These are phyloP conservation scores for Adansonia gregorii DNA, from an alignment of 441 rosid species.

Conservation along the genomic window DNA sequence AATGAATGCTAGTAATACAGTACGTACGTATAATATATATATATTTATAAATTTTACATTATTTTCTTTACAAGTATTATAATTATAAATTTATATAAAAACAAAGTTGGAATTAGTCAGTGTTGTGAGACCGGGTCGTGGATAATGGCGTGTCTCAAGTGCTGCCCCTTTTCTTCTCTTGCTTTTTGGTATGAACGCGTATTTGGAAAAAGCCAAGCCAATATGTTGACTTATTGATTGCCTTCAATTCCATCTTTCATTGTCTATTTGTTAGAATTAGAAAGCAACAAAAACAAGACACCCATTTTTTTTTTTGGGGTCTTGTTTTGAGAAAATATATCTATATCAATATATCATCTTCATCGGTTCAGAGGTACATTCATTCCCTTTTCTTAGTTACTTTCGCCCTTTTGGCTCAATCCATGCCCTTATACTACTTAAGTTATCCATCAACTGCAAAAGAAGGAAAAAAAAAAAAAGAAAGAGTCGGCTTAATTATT, in stretches of 20 bases:
- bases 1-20: too few species aligned
- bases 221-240: not conserved
- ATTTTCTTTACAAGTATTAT: too few species aligned
- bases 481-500: too few species aligned
- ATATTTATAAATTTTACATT: too few species aligned
- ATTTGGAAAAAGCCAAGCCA: not conserved
- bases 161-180: not conserved
- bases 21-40: too few species aligned
- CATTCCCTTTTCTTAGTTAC: not conserved
- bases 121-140: not conserved
- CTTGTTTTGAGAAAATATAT: too few species aligned
- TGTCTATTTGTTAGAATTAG: too few species aligned
- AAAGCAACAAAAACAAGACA: not conserved
- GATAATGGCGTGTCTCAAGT: not conserved
- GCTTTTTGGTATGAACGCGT: too few species aligned
- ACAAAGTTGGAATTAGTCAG: not conserved
- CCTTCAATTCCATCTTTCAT: too few species aligned
- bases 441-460: not conserved
- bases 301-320: not conserved
- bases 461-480: not conserved
- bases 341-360: too few species aligned
- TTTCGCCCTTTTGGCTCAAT: not conserved
- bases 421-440: not conserved
- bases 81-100: too few species aligned
- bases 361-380: too few species aligned